A percentile compares a stretch with the other conserved stretches of the same genome.
phyloP scores from a whole-genome alignment of 2,329 filamentous ascomycete genomes.

The Penicillium freii region DNA sequence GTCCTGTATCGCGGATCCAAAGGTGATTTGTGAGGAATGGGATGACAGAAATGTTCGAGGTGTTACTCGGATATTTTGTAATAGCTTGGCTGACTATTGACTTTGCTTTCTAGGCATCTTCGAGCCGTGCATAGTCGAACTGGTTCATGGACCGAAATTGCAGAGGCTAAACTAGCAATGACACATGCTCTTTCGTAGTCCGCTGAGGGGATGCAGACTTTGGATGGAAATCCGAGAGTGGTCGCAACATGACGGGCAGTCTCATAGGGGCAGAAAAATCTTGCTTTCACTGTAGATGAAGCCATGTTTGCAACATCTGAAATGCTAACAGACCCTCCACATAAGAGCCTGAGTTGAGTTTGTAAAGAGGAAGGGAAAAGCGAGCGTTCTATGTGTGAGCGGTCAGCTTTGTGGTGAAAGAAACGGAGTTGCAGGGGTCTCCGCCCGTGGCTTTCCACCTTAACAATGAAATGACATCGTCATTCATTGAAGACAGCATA shows the following conservation, averaged over 20 bases:
- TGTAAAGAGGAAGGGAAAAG: not conserved
- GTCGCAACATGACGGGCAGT: constrained; percentile 21
- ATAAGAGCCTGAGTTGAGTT: not conserved
- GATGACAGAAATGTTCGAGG: constrained; percentile 15
- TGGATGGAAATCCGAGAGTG: constrained; percentile 27
- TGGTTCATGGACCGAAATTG: constrained; percentile 29
- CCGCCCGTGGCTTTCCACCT: not conserved
- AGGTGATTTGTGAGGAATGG: constrained; percentile 20
- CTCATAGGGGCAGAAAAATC: constrained; percentile 15
- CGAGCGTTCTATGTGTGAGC: not conserved
- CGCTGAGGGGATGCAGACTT: constrained; percentile 12
- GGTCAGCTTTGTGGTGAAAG: not conserved
- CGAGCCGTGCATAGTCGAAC: constrained; percentile 24
- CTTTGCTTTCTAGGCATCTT: constrained; percentile 19
- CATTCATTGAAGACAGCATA: not conserved
- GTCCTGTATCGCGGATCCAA: constrained; percentile 22
- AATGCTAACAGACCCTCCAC: not conserved
- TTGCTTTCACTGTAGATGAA: not conserved
- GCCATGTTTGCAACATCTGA: not conserved
- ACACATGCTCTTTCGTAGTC: constrained; percentile 21
- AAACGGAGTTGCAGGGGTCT: not conserved
- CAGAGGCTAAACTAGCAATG: constrained; percentile 21
- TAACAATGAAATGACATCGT: too few species aligned
- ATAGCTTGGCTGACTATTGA: constrained; percentile 9
- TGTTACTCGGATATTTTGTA: constrained; percentile 2